These are phyloP conservation scores for Leccinum boreale DNA, from an alignment of 768 basidiomycete genomes.

Conservation along the genomic window DNA sequence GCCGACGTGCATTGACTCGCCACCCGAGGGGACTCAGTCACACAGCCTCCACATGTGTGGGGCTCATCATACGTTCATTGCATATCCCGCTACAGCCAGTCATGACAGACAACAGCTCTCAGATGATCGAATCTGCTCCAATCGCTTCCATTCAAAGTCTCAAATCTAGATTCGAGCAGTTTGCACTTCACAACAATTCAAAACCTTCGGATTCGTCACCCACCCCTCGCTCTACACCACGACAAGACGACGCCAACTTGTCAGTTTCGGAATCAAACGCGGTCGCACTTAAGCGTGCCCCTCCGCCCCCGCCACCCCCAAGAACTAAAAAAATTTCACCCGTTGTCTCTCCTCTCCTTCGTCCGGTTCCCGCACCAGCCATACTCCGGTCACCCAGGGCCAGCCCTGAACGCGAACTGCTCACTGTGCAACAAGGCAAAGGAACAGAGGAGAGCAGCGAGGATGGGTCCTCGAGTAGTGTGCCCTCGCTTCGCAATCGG, in stretches of 20 bases:
- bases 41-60: slow-evolving; percentile 4
- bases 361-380: slow-evolving; percentile 45
- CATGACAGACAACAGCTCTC: slow-evolving; percentile 19
- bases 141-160: slow-evolving; percentile 66
- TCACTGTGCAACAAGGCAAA: neutral
- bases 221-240: slow-evolving; percentile 42
- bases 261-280: slow-evolving; percentile 51
- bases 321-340: slow-evolving; percentile 38
- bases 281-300: slow-evolving; percentile 42
- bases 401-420: slow-evolving; percentile 20
- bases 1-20: neutral
- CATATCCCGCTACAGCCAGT: neutral
- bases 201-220: slow-evolving; percentile 27
- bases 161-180: slow-evolving; percentile 66
- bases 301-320: slow-evolving; percentile 56
- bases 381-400: slow-evolving; percentile 16
- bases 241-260: slow-evolving; percentile 23
- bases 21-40: neutral
- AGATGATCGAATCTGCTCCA: slow-evolving; percentile 48
- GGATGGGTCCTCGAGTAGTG: slow-evolving; percentile 21
- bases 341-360: slow-evolving; percentile 46
- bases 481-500: slow-evolving; percentile 42
- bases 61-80: slow-evolving; percentile 5
- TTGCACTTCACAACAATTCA: slow-evolving; percentile 43
- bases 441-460: slow-evolving; percentile 12